These are phyloP conservation scores for Arthrobotrys sphaeroides DNA, from an alignment of 2,329 filamentous ascomycete genomes.

Conservation along the genomic window DNA sequence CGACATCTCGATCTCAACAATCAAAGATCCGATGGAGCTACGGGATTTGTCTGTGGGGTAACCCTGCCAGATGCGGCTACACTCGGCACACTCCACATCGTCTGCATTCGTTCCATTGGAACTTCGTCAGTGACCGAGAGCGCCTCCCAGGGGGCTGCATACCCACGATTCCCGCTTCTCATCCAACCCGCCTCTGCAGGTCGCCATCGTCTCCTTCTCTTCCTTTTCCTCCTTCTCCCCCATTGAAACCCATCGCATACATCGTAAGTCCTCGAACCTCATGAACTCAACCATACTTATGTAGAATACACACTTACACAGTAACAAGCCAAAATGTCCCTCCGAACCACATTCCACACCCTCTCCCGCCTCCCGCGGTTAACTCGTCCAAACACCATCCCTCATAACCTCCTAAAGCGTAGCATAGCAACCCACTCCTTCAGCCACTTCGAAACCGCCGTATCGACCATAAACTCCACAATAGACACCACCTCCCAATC, in stretches of 20 bases:
- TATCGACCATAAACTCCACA: conserved; percentile 79
- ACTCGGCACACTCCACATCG: conserved; percentile 43
- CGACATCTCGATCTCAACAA: too few species aligned
- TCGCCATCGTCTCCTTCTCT: neutral
- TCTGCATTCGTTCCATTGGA: neutral
- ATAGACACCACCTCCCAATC: conserved; percentile 81
- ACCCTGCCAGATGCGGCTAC: conserved; percentile 22
- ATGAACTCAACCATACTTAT: too few species aligned
- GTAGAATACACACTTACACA: too few species aligned
- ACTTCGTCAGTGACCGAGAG: conserved; percentile 7
- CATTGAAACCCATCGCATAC: too few species aligned
- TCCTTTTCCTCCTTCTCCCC: too few species aligned
- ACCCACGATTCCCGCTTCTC: neutral
- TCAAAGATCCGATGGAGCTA: neutral
- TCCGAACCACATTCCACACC: conserved; percentile 22
- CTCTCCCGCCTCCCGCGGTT: neutral
- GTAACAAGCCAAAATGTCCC: conserved; percentile 20
- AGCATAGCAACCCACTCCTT: conserved; percentile 79
- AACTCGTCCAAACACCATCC: too few species aligned
- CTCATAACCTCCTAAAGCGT: neutral
- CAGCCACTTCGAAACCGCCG: conserved; percentile 80
- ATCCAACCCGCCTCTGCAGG: too few species aligned
- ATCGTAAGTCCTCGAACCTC: too few species aligned
- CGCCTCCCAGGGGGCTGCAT: conserved; percentile 9
- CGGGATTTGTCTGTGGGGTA: conserved; percentile 14